Evolutionary conservation across 139 green algal genomes (phyloP).

Genomic region (Nannochloris sp.): DNA sequence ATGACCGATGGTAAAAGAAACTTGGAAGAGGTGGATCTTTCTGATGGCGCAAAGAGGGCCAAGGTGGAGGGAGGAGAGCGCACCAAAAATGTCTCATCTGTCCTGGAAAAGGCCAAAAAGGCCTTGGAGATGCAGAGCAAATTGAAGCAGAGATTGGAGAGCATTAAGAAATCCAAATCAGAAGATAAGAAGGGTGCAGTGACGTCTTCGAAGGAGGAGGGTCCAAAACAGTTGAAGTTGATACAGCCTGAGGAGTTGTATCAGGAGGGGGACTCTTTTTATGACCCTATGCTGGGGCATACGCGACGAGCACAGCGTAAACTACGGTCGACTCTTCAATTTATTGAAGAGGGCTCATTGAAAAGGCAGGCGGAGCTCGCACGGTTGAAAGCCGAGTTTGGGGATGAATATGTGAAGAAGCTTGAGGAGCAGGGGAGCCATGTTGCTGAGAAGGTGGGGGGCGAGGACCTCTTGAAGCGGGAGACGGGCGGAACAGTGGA

Average conservation of each 20-base stretch:
- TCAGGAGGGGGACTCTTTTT: slow-evolving; percentile 30
- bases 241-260: no score
- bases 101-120: slow-evolving; percentile 29
- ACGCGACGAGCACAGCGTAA: slow-evolving; percentile 21
- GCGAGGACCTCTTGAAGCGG: slow-evolving; percentile 40
- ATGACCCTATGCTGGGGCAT: slow-evolving; percentile 45
- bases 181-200: neutral
- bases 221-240: neutral
- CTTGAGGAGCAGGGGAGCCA: slow-evolving; percentile 18
- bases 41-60: neutral
- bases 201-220: neutral
- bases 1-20: neutral
- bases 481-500: neutral
- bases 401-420: slow-evolving; percentile 37
- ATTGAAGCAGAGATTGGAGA: slow-evolving; percentile 18
- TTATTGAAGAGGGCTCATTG: slow-evolving; percentile 58
- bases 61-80: neutral
- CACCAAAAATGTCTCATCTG: slow-evolving; percentile 11
- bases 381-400: slow-evolving; percentile 44
- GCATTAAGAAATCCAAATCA: slow-evolving; percentile 9
- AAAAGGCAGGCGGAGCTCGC: slow-evolving; percentile 50
- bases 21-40: neutral
- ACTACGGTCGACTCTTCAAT: slow-evolving; percentile 34
- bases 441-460: slow-evolving; percentile 1
- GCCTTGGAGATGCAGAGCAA: slow-evolving; percentile 28